Conservation (phyloP, 768 basidiomycete species). For the Daedalea quercina region DNA sequence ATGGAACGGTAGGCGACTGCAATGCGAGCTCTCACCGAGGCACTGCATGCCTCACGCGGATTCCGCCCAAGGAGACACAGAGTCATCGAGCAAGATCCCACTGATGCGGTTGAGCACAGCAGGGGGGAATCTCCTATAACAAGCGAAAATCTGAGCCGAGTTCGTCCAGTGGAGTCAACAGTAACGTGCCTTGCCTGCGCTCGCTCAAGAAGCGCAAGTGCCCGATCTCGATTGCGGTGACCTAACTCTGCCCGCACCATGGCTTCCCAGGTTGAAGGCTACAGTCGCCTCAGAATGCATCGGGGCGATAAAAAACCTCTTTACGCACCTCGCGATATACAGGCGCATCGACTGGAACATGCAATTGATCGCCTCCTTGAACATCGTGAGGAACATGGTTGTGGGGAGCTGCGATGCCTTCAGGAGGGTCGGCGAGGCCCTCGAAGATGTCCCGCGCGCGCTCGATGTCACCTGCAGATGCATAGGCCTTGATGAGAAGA, state of each 20-base stretch:
- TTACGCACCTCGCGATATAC: conserved; percentile 75
- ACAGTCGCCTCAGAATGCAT: conserved; percentile 5
- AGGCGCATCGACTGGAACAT: conserved; percentile 40
- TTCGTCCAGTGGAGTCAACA: too few species aligned
- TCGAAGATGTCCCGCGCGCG: conserved; percentile 77
- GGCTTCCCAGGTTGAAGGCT: conserved; percentile 92
- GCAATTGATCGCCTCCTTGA: conserved; percentile 24
- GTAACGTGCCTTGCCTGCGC: conserved; percentile 60
- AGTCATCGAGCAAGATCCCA: conserved; percentile 64
- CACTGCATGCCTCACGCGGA: background rate
- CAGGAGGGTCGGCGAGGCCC: conserved; percentile 67
- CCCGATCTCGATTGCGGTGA: conserved; percentile 64
- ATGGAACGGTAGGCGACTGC: background rate
- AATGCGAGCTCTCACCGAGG: background rate
- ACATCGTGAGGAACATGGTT: conserved; percentile 76
- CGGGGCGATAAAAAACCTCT: background rate
- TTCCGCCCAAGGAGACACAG: conserved; percentile 32
- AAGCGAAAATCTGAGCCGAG: background rate
- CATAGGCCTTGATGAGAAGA: conserved; percentile 65
- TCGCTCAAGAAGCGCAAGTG: conserved; percentile 61
- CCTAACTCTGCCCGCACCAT: conserved; percentile 93
- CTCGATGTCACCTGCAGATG: conserved; percentile 63
- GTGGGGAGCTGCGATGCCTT: conserved; percentile 80
- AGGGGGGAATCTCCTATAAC: conserved; percentile 59
- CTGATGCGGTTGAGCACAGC: conserved; percentile 77